Conservation (phyloP, 176 grass and related monocot genomes). For the Ananas comosus region DNA sequence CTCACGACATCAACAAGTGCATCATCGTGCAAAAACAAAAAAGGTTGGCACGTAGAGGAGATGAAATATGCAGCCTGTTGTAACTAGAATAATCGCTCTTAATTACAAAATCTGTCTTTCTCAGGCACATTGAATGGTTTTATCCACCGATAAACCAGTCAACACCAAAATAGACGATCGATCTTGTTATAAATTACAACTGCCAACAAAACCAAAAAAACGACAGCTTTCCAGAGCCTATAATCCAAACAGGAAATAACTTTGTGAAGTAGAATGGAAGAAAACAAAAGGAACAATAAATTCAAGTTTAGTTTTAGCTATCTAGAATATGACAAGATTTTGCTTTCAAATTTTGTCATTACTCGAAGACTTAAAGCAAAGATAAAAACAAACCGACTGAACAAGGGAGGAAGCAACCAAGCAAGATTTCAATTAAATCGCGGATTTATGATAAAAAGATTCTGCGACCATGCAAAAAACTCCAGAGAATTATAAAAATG, state of each 20-base stretch:
- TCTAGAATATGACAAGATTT: conserved; percentile 3
- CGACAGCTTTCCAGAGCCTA: background rate
- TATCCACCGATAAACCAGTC: background rate
- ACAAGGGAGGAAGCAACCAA: background rate
- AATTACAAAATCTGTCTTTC: background rate
- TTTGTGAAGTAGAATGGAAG: background rate
- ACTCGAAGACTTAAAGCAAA: background rate
- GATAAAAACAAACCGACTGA: background rate
- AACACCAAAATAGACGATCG: background rate
- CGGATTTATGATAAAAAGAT: background rate
- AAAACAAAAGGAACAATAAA: background rate
- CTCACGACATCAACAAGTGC: background rate
- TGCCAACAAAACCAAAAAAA: background rate
- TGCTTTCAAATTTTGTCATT: background rate
- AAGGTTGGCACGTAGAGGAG: background rate
- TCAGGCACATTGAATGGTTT: background rate
- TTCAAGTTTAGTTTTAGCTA: background rate
- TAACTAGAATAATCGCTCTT: background rate
- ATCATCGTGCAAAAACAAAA: background rate
- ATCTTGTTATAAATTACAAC: background rate
- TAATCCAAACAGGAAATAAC: background rate
- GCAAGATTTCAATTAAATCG: no score
- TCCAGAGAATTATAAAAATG: background rate
- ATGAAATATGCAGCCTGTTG: background rate
- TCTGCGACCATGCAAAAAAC: background rate